A percentile compares a stretch with the other conserved stretches of the same genome.
Conservation (phyloP, 345 rosid species). For the Sonneratia caseolaris region DNA sequence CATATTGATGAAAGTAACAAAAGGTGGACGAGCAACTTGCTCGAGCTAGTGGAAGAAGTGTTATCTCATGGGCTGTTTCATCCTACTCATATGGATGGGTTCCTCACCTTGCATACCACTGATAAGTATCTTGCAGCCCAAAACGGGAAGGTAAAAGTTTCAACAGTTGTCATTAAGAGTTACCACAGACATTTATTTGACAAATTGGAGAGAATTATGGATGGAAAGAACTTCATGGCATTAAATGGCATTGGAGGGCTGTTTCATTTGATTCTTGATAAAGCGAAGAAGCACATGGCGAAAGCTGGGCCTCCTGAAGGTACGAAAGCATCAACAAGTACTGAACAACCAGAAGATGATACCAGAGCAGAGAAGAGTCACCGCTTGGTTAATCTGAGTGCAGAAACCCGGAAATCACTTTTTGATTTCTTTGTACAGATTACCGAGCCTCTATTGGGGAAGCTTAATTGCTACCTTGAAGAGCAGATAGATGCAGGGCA, state of each 20-base stretch:
- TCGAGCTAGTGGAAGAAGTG: slow-evolving; percentile 47
- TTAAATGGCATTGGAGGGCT: slow-evolving; percentile 53
- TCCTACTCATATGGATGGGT: slow-evolving; percentile 71
- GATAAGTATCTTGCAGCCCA: slow-evolving; percentile 37
- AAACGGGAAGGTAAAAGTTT: slow-evolving; percentile 28
- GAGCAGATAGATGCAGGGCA: slow-evolving; percentile 24
- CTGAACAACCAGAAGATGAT: slow-evolving; percentile 17
- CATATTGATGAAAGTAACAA: slow-evolving; percentile 18
- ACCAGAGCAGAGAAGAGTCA: slow-evolving; percentile 21
- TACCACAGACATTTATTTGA: slow-evolving; percentile 78
- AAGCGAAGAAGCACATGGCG: slow-evolving; percentile 46
- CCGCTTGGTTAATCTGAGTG: slow-evolving; percentile 33
- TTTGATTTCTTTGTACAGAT: slow-evolving; percentile 72
- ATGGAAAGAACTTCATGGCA: slow-evolving; percentile 31
- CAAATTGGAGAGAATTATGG: slow-evolving; percentile 39
- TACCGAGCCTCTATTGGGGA: slow-evolving; percentile 59
- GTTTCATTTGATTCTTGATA: slow-evolving; percentile 50
- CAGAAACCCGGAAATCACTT: slow-evolving; percentile 57
- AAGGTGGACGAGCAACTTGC: slow-evolving; percentile 22
- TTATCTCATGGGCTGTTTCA: slow-evolving; percentile 67
- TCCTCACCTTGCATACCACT: slow-evolving; percentile 41
- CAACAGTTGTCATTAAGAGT: slow-evolving; percentile 39
- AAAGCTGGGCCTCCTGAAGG: slow-evolving; percentile 30
- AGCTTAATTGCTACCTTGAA: slow-evolving; percentile 41
- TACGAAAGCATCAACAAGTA: slow-evolving; percentile 17